These are phyloP conservation scores for Platismatia glauca DNA, from an alignment of 495 filamentous ascomycete species.

Conservation along the genomic window DNA sequence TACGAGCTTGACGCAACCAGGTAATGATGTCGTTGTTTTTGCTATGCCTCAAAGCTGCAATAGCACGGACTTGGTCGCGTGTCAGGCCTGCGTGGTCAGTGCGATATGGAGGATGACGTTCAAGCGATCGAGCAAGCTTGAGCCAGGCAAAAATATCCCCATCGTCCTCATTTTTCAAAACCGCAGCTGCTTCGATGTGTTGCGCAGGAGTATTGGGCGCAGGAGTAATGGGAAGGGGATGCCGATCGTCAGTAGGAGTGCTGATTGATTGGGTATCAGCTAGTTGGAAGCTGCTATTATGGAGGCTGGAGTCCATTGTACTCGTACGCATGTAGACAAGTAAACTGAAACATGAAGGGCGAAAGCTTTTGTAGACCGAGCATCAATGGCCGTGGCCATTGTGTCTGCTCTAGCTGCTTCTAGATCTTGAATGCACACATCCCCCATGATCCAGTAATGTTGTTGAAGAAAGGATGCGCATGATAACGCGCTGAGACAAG, in stretches of 20 bases:
- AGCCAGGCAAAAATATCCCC: not conserved
- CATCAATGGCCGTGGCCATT: not conserved
- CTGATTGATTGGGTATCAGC: not conserved
- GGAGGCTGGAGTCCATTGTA: not conserved
- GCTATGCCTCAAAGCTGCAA: not conserved
- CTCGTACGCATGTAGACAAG: not conserved
- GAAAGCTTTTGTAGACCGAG: not conserved
- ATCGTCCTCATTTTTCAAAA: conserved; percentile 3
- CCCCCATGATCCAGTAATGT: too few species aligned
- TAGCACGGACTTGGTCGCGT: not conserved
- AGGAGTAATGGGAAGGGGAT: not conserved
- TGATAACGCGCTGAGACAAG: too few species aligned
- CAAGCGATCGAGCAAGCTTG: not conserved
- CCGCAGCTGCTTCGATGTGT: not conserved
- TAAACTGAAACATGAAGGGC: not conserved
- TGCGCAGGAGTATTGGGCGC: too few species aligned
- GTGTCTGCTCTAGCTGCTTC: not conserved
- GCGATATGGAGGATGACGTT: too few species aligned
- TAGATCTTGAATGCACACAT: not conserved
- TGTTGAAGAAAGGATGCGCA: too few species aligned
- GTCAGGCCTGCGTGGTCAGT: not conserved
- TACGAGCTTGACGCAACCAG: not conserved
- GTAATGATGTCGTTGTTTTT: not conserved
- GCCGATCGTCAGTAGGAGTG: not conserved
- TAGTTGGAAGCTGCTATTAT: not conserved